phyloP scores from a whole-genome alignment of 352 stramenopile genomes.

The Pythium utonaiense region DNA sequence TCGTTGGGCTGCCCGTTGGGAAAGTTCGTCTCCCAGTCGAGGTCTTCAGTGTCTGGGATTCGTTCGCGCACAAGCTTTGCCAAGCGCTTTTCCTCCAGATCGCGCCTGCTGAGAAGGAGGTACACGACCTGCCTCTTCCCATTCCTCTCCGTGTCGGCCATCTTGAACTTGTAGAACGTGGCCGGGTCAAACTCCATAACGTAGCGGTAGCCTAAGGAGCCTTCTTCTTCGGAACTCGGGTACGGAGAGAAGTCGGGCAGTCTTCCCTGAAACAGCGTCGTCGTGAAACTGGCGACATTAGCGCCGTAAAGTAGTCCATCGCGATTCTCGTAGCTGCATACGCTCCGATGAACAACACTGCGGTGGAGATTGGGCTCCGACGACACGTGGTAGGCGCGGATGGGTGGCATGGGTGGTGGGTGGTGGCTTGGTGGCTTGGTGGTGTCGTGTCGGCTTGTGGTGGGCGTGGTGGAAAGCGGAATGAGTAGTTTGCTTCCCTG shows the following conservation, averaged over 20 bases:
- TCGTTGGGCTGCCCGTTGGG: constrained; percentile 8
- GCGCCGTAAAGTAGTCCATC: constrained; percentile 7
- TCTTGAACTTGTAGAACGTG: constrained; percentile 8
- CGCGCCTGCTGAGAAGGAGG: not conserved
- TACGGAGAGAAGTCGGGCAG: constrained; percentile 11
- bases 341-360: not conserved
- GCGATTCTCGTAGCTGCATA: not conserved
- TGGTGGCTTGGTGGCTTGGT: not conserved
- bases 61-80: constrained; percentile 1
- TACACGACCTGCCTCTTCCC: constrained; percentile 2
- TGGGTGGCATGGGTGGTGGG: not conserved
- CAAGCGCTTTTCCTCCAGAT: not conserved
- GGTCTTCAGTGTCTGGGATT: not conserved
- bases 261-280: constrained; percentile 4
- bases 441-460: not conserved
- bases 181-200: constrained; percentile 1
- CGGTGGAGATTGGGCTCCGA: not conserved
- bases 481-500: not conserved
- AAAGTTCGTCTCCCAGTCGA: constrained; percentile 8
- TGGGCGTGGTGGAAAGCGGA: not conserved
- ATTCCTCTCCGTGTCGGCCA: not conserved
- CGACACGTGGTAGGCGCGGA: constrained; percentile 16
- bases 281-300: constrained; percentile 14
- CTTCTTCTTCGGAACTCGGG: not conserved
- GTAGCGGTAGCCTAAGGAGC: constrained; percentile 4